Evolutionary conservation across 345 rosid species (phyloP).

Genomic region (Populus euphratica): DNA sequence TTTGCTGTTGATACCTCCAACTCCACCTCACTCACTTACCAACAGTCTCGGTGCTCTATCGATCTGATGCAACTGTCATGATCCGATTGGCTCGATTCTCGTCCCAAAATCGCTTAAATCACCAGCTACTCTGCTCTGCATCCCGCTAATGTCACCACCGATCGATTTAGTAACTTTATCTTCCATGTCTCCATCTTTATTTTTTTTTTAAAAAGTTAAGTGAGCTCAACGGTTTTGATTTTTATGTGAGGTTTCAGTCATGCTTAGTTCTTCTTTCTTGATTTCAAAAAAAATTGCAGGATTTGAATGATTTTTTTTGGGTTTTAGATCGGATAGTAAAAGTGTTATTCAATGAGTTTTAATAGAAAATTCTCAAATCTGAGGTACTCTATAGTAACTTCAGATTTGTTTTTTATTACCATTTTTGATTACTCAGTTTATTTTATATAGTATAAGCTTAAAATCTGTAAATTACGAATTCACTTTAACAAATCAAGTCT

Average conservation of each 20-base stretch:
- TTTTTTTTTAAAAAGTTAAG: background rate
- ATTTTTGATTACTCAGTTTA: too few species aligned
- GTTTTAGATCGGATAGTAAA: background rate
- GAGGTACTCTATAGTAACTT: background rate
- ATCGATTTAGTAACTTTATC: background rate
- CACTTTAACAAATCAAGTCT: too few species aligned
- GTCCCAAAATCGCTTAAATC: background rate
- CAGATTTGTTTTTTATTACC: background rate
- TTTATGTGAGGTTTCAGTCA: too few species aligned
- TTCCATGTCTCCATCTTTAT: too few species aligned
- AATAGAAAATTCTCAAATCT: constrained; percentile 7
- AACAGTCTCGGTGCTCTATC: background rate
- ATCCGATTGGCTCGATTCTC: background rate
- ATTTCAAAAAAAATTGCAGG: too few species aligned
- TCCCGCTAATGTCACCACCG: background rate
- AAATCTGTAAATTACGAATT: background rate
- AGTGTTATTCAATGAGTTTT: too few species aligned
- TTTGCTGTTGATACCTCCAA: too few species aligned
- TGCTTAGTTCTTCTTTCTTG: too few species aligned
- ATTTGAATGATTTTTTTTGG: background rate
- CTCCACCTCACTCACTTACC: too few species aligned
- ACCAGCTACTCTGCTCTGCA: background rate
- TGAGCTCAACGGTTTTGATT: background rate
- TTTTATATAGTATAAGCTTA: background rate
- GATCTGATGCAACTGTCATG: background rate